Evolutionary conservation across 768 basidiomycete genomes (phyloP).

Genomic region (Panaeolus papilionaceus): DNA sequence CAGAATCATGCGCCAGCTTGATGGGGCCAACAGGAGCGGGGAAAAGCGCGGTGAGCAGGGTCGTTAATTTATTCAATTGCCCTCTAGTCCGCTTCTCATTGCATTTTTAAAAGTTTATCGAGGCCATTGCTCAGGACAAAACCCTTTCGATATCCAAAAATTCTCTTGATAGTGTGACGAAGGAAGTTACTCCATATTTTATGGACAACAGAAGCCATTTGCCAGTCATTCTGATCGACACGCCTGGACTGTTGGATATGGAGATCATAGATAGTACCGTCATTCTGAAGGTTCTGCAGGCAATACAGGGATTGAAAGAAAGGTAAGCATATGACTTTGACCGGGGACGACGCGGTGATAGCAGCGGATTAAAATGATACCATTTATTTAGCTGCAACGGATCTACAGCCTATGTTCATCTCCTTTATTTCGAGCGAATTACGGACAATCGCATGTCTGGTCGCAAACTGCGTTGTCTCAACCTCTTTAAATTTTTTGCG

Average conservation of each 20-base stretch:
- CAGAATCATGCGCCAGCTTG: not conserved
- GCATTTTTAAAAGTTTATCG: not conserved
- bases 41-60: not conserved
- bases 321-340: too few relatives aligned
- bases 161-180: not conserved
- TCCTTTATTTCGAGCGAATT: not conserved
- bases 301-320: not conserved
- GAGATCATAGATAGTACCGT: not conserved
- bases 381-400: too few relatives aligned
- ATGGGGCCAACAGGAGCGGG: not conserved
- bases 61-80: not conserved
- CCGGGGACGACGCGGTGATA: not conserved
- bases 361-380: too few relatives aligned
- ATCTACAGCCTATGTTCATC: too few relatives aligned
- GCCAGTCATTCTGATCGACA: not conserved
- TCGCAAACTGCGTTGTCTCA: not conserved
- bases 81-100: not conserved
- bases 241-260: not conserved
- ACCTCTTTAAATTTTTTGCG: too few relatives aligned
- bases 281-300: not conserved
- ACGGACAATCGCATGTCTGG: not conserved
- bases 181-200: not conserved
- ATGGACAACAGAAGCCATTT: not conserved
- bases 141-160: not conserved
- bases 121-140: not conserved